Evolutionary conservation across 2,329 filamentous ascomycete species (phyloP).

Genomic region (Aureobasidium musti): DNA sequence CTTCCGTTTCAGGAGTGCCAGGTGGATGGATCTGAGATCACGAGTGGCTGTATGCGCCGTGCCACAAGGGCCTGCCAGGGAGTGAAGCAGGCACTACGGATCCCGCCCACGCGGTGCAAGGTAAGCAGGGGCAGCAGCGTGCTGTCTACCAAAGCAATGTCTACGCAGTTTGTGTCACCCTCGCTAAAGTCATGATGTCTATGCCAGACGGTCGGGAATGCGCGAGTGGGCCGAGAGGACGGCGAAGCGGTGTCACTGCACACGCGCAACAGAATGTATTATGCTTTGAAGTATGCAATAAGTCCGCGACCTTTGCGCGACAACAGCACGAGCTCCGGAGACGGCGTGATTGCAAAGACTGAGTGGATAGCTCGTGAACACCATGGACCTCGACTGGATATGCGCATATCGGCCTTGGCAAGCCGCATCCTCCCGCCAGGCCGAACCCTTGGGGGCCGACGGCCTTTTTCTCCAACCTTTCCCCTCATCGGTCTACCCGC

Average conservation of each 20-base stretch:
- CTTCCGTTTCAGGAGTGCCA: conserved; percentile 24
- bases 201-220: conserved; percentile 21
- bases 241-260: not conserved
- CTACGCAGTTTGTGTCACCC: conserved; percentile 24
- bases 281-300: not conserved
- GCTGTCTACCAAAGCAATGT: conserved; percentile 14
- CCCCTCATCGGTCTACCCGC: not conserved
- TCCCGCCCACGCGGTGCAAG: conserved; percentile 28
- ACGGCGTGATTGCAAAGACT: not conserved
- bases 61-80: conserved; percentile 19
- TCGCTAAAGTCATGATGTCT: conserved; percentile 26
- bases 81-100: not conserved
- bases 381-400: not conserved
- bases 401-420: conserved; percentile 19
- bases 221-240: conserved; percentile 5
- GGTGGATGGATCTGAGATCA: conserved; percentile 25
- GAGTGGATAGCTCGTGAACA: not conserved
- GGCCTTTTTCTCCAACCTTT: not conserved
- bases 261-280: not conserved
- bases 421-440: conserved; percentile 7
- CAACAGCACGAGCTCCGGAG: conserved; percentile 8
- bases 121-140: conserved; percentile 21
- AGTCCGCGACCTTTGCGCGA: conserved; percentile 18
- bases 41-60: conserved; percentile 28
- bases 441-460: not conserved